A percentile compares a stretch with the other conserved stretches of the same genome.
Conservation (phyloP, 441 rosid genomes). For the Gossypium trilobum region DNA sequence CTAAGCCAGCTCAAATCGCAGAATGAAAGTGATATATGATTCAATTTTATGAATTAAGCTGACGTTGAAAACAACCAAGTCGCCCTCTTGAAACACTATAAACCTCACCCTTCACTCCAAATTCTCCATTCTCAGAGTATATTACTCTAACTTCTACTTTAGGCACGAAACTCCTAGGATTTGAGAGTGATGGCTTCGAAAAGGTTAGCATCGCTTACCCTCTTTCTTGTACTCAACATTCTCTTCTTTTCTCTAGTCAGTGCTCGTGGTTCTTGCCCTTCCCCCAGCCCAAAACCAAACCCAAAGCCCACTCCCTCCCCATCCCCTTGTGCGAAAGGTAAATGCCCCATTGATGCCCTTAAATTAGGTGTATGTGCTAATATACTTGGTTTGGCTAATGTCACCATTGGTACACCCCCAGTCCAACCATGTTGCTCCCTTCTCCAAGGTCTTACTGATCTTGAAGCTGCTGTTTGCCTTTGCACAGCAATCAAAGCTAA, state of each 20-base stretch:
- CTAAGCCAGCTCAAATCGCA: conserved; percentile 32
- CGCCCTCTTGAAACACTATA: conserved; percentile 24
- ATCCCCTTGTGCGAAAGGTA: conserved; percentile 1
- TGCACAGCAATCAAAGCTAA: conserved; percentile 52
- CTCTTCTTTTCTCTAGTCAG: conserved; percentile 46
- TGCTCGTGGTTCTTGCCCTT: conserved; percentile 48
- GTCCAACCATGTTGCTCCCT: conserved; percentile 50
- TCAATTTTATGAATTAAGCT: background rate
- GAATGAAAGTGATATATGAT: background rate
- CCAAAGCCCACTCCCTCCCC: conserved; percentile 25
- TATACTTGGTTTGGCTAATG: conserved; percentile 37
- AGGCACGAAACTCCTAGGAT: background rate
- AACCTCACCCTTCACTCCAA: conserved; percentile 25
- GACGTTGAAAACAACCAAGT: too few relatives aligned
- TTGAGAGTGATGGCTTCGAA: conserved; percentile 46
- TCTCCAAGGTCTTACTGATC: conserved; percentile 47
- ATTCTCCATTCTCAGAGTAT: conserved; percentile 17
- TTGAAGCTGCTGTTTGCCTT: conserved; percentile 60
- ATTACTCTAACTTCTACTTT: background rate
- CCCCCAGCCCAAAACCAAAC: conserved; percentile 31
- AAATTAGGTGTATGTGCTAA: conserved; percentile 49
- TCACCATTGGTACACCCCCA: conserved; percentile 44
- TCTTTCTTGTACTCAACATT: conserved; percentile 48
- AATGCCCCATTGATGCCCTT: conserved; percentile 49
- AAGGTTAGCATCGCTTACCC: conserved; percentile 40